Base-by-base conservation (phyloP, 1,284 basidiomycete genomes). In the Boletus hoseneyae region DNA sequence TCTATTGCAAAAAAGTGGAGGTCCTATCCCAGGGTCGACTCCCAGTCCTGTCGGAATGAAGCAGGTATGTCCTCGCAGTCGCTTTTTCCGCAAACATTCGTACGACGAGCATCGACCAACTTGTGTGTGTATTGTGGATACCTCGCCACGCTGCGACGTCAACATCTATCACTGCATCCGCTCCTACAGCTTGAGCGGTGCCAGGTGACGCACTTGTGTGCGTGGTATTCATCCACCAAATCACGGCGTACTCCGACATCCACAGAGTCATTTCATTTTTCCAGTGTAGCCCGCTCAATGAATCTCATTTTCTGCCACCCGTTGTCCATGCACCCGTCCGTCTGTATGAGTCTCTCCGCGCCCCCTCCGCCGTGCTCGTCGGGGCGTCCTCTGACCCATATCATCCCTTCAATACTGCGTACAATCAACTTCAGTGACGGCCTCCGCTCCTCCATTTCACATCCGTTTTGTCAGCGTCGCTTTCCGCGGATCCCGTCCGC, bases 11-110 rank as follows among this genome's bases (percentile, higher is more conserved):
- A 66, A 61, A 29, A 11, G 27, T 29, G 11, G 27, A 29, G 21
- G 21, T 23, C 21, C 21, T 23, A 23, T 6, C 4, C 27, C 64
- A 70, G 74, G 45, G 78, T 82, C 19, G 79, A 9, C 27, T 23
- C 21, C 21, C 21, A 23, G 21, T 23, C 6, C 21, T 3, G 3
- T 6, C 5, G 21, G 21, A 29, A 29, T 29, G 27, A 29, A 29
- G 1, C 29, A 30, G 29, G 29, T 30, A 30, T 30, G 29, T 30
- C 29, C 11, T 30, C 23, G 23, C 23, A 25, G 23, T 21, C 21
- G 5, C 27, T 11, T 29, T 29, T 29, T 29, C 27, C 8, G 10
- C 27, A 21, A 21, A 21, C 21, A 21, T 21, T n/a, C n/a, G n/a
- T n/a, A n/a, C n/a, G n/a, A n/a, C n/a, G n/a, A 21, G 3, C 21